phyloP scores from a whole-genome alignment of 345 rosid genomes.

The Dovyalis caffra region DNA sequence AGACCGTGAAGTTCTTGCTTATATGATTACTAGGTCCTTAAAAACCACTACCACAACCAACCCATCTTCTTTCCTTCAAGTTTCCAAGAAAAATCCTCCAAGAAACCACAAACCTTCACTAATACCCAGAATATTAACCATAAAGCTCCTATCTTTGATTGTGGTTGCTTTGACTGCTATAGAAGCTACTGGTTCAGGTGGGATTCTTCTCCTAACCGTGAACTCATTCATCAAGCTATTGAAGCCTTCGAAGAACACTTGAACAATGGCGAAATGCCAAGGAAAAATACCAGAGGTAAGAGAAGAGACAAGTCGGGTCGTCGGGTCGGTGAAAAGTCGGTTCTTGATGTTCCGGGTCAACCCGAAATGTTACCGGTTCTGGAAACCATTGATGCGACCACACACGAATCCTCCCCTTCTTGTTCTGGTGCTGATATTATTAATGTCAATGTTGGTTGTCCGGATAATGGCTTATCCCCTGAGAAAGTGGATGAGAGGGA shows the following conservation, averaged over 20 bases:
- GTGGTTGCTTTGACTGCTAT: constrained; percentile 91
- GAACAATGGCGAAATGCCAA: constrained; percentile 37
- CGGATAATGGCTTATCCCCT: neutral
- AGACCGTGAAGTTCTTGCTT: constrained; percentile 89
- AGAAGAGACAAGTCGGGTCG: constrained; percentile 43
- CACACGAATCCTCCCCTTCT: neutral
- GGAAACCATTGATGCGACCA: neutral
- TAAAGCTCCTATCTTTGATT: constrained; percentile 51
- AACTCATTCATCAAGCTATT: constrained; percentile 73
- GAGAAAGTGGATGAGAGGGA: constrained; percentile 7
- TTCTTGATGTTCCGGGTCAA: neutral
- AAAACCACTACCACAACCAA: constrained; percentile 35
- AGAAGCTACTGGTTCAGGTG: constrained; percentile 82
- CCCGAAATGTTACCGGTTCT: neutral
- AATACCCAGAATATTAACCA: constrained; percentile 12
- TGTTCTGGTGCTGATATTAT: neutral
- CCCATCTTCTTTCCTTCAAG: constrained; percentile 15
- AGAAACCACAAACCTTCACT: constrained; percentile 22
- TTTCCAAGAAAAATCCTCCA: constrained; percentile 36
- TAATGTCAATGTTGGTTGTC: neutral
- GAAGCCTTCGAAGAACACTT: constrained; percentile 86
- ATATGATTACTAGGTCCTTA: constrained; percentile 67
- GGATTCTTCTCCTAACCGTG: constrained; percentile 87
- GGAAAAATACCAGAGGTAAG: constrained; percentile 41
- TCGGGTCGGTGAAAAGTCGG: constrained; percentile 19